Conservation (phyloP, 495 filamentous ascomycete species). For the Parmelia sp. region DNA sequence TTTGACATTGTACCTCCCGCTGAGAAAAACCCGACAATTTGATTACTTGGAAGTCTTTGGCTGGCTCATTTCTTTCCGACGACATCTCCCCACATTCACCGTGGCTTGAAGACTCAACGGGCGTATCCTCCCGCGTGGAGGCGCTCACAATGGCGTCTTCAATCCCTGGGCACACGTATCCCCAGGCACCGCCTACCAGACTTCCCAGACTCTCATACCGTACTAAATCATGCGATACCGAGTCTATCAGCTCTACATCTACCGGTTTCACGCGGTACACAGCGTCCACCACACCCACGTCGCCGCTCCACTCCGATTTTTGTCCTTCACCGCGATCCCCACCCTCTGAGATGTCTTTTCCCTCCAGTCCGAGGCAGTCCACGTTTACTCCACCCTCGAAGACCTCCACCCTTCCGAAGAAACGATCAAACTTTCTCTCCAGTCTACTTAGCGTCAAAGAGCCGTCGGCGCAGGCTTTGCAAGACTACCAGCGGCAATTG, state of each 20-base stretch:
- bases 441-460: conserved; percentile 29
- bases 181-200: not conserved
- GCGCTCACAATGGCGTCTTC: conserved; percentile 8
- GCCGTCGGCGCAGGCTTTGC: conserved; percentile 29
- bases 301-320: conserved; percentile 11
- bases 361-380: conserved; percentile 7
- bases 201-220: conserved; percentile 10
- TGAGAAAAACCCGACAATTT: not conserved
- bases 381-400: conserved; percentile 7
- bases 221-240: not conserved
- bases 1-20: not conserved
- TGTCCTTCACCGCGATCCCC: conserved; percentile 11
- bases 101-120: not conserved
- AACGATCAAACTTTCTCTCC: conserved; percentile 21
- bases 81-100: not conserved
- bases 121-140: not conserved
- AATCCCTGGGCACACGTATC: not conserved
- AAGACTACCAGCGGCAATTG: conserved; percentile 25
- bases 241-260: conserved; percentile 7
- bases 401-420: conserved; percentile 11
- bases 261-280: not conserved
- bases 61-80: not conserved
- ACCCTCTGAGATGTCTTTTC: conserved; percentile 7
- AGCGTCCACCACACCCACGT: conserved; percentile 3
- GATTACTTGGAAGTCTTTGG: not conserved